Conservation (phyloP, 2,329 filamentous ascomycete genomes). For the Incumbomyces delicatus region DNA sequence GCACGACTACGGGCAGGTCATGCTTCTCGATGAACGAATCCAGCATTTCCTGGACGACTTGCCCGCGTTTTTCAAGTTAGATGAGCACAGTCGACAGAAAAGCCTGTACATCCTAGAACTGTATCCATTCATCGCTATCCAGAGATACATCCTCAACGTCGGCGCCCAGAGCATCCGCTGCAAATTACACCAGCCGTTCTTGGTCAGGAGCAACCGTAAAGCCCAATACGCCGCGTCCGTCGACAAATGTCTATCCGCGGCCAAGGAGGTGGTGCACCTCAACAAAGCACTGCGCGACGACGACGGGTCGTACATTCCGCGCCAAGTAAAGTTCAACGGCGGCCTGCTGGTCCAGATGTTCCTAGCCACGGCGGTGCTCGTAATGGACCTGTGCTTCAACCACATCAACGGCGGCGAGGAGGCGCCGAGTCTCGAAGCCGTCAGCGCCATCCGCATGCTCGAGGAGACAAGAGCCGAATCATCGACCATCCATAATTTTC, state of each 20-base stretch:
- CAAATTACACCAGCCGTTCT: constrained; percentile 31
- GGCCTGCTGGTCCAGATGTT: constrained; percentile 30
- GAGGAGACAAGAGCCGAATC: constrained; percentile 28
- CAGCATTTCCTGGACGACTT: constrained; percentile 24
- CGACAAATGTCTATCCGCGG: constrained; percentile 29
- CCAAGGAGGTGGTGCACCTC: constrained; percentile 29
- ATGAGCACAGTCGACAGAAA: constrained; percentile 22
- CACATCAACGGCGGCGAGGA: constrained; percentile 29
- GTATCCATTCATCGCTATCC: constrained; percentile 26
- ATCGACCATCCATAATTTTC: constrained; percentile 24
- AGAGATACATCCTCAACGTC: constrained; percentile 28
- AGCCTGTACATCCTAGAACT: constrained; percentile 24
- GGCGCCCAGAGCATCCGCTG: constrained; percentile 29
- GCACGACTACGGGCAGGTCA: constrained; percentile 29
- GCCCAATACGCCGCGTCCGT: constrained; percentile 30
- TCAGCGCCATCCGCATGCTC: constrained; percentile 30
- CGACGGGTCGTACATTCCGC: constrained; percentile 1
- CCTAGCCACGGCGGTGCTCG: constrained; percentile 30
- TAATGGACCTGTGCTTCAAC: constrained; percentile 34
- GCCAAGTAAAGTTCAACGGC: constrained; percentile 22
- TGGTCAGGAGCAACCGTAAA: constrained; percentile 29
- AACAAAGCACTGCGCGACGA: constrained; percentile 27
- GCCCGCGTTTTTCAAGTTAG: constrained; percentile 30
- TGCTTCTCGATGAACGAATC: constrained; percentile 29
- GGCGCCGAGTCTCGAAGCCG: constrained; percentile 28